Base-by-base conservation (phyloP, 2,329 filamentous ascomycete genomes). In the Trichoderma cornu-damae region DNA sequence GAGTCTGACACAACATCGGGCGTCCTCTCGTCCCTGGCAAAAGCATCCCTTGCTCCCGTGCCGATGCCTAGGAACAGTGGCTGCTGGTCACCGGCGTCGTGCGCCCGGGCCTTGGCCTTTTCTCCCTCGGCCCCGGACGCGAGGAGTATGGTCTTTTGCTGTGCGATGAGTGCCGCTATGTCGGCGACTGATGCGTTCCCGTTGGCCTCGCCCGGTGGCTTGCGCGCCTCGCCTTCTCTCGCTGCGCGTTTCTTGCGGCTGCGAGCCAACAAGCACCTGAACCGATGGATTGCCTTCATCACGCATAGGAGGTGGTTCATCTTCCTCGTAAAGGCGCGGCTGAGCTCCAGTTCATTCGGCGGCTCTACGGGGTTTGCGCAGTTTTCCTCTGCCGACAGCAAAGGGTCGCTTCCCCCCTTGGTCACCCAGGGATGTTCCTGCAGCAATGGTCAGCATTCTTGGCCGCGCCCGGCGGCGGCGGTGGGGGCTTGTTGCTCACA, bases 401-500 rank as follows among this genome's bases (percentile, higher is more conserved):
- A 76, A 60, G 84, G 84, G 70, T 97, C 93, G 6, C 76, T 80
- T 12, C 90, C 92, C 57, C 82, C 74, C 66, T 84, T 88, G 5
- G 93, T 97, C 12, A 99, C 90, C 94, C 94, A 99, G 0, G 90
- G 84, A 69, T 99, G 94, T 65, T 87, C 82, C 93, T 96, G 60
- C 22, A 55, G 70, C 63, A 61, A 49, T 49, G 46, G 34, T 60
- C n/a, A 62, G 51, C 18, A 51, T 22, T 14, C n/a, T 9, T n/a
- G 9, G 26, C 26, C 12, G 20, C n/a, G 14, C n/a, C 7, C 8
- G 2, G 1, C 2, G 11, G 38, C 14, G 5, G 4, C 7, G n/a
- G 20, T 24, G 12, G 11, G n/a, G n/a, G n/a, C n/a, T 11, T 14
- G 2, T 3, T 5, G 72, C 87, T 72, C 78, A 96, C 92, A 66